phyloP scores from a whole-genome alignment of 257 asterid species.

The Salvia splendens region DNA sequence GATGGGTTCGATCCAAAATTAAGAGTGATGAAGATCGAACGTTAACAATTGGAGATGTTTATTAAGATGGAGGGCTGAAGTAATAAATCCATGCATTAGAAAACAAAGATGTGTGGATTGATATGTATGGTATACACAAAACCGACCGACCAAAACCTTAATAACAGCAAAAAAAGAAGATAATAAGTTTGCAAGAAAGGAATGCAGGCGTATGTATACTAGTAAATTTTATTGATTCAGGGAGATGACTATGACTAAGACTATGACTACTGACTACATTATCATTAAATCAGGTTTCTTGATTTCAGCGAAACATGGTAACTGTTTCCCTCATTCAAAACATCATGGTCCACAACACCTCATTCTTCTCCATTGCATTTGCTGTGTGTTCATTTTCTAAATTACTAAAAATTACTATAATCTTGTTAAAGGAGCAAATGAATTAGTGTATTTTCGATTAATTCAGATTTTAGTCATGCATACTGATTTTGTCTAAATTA shows the following conservation, averaged over 20 bases:
- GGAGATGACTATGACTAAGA: background rate
- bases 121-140: background rate
- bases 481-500: too few species aligned
- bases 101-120: background rate
- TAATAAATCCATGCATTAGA: constrained; percentile 13
- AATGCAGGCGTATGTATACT: background rate
- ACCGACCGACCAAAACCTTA: constrained; percentile 47
- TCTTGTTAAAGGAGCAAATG: too few species aligned
- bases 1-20: background rate
- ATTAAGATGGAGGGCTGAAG: too few species aligned
- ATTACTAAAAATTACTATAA: too few species aligned
- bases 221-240: constrained; percentile 7
- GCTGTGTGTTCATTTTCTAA: background rate
- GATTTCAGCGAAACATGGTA: constrained; percentile 55
- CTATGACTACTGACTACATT: too few species aligned
- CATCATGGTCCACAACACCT: constrained; percentile 20
- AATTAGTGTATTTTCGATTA: too few species aligned
- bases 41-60: too few species aligned
- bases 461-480: too few species aligned
- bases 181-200: constrained; percentile 19
- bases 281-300: constrained; percentile 54
- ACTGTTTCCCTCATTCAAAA: constrained; percentile 49
- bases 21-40: background rate
- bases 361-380: constrained; percentile 14
- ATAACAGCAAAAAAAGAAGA: constrained; percentile 40